Conservation (phyloP, 495 filamentous ascomycete genomes). For the Glarea lozoyensis region DNA sequence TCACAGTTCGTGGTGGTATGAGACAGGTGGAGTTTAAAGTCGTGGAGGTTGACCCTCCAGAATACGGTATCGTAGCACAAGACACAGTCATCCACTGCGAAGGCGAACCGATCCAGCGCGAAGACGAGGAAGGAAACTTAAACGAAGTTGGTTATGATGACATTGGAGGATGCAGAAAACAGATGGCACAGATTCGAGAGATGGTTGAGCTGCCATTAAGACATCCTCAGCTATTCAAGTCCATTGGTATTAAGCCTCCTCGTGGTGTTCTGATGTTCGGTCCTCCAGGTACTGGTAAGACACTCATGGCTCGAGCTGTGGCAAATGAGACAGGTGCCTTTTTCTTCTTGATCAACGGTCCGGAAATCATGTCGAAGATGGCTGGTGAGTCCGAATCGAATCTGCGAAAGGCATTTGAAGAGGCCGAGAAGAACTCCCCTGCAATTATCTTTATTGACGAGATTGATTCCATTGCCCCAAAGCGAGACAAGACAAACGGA, state of each 20-base stretch:
- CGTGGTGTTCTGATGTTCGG: conserved; percentile 97
- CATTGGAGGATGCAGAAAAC: conserved; percentile 98
- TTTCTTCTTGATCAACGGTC: conserved; percentile 99
- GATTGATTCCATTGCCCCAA: conserved; percentile 96
- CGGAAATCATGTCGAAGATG: conserved; percentile 99
- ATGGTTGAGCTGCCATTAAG: conserved; percentile 93
- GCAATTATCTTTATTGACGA: conserved; percentile 99
- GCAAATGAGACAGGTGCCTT: conserved; percentile 98
- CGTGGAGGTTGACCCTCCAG: conserved; percentile 94
- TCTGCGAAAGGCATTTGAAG: conserved; percentile 93
- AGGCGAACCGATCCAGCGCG: conserved; percentile 95
- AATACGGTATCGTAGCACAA: conserved; percentile 96
- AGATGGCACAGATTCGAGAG: conserved; percentile 99
- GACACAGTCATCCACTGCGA: conserved; percentile 99
- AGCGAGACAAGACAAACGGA: conserved; percentile 99
- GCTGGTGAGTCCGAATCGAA: conserved; percentile 98
- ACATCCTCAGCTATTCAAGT: conserved; percentile 98
- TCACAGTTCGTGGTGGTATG: conserved; percentile 96
- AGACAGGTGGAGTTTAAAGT: conserved; percentile 99
- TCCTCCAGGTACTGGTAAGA: conserved; percentile 98
- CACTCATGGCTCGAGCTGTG: conserved; percentile 95
- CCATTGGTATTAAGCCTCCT: conserved; percentile 98
- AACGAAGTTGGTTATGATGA: conserved; percentile 99
- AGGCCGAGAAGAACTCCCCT: conserved; percentile 98
- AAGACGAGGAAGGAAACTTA: conserved; percentile 97